A percentile compares a stretch with the other conserved stretches of the same genome.
phyloP scores from a whole-genome alignment of 768 basidiomycete species.

The Naganishia kalamii region DNA sequence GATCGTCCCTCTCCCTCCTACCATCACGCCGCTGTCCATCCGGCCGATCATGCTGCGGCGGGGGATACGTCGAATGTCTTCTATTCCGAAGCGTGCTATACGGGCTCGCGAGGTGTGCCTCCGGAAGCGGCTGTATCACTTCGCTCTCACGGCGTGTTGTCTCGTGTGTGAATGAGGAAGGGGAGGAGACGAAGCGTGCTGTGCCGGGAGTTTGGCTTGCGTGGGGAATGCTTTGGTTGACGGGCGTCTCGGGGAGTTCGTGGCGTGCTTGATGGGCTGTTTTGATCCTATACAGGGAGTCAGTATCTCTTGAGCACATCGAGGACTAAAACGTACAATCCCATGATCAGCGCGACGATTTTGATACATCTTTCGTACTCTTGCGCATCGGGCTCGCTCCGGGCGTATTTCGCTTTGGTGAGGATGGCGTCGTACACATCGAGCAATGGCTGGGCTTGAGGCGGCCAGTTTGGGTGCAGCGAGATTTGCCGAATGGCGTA shows the following conservation, averaged over 20 bases:
- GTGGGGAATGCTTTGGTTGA: not conserved
- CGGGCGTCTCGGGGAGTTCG: not conserved
- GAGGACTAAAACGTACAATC: slow-evolving; percentile 29
- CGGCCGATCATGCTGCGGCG: too few species aligned
- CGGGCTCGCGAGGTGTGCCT: not conserved
- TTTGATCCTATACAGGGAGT: not conserved
- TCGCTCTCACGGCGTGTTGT: not conserved
- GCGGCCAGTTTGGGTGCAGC: slow-evolving; percentile 26
- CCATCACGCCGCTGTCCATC: too few species aligned
- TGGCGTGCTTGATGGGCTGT: not conserved
- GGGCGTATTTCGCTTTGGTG: slow-evolving; percentile 35
- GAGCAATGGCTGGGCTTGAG: slow-evolving; percentile 29
- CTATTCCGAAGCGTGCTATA: too few species aligned
- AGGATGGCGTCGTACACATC: slow-evolving; percentile 35
- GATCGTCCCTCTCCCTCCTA: too few species aligned
- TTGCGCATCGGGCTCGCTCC: slow-evolving; percentile 36
- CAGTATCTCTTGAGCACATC: not conserved
- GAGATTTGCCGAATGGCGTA: slow-evolving; percentile 21
- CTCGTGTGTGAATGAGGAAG: not conserved
- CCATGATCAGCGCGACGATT: slow-evolving; percentile 36
- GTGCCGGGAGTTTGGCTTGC: too few species aligned
- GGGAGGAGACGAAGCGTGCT: not conserved
- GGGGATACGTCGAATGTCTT: too few species aligned
- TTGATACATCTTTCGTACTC: slow-evolving; percentile 40
- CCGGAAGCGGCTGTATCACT: not conserved